A percentile compares a stretch with the other conserved stretches of the same genome.
Evolutionary conservation across 2,329 filamentous ascomycete species (phyloP).

Genomic region (Colletotrichum viniferum): DNA sequence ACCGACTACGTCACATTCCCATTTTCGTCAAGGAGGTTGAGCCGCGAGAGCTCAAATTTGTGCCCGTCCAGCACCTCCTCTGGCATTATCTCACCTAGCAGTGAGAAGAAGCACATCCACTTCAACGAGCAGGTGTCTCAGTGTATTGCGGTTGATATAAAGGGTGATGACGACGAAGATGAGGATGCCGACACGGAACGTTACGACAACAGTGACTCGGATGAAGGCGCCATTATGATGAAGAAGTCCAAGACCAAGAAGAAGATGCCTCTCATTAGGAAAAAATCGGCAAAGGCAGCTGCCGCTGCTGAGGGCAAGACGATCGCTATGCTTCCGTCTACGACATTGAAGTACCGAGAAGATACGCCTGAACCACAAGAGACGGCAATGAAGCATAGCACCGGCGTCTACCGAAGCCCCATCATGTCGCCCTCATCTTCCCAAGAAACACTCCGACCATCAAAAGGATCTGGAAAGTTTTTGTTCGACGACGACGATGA

Average conservation of each 20-base stretch:
- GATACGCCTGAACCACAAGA: constrained; percentile 73
- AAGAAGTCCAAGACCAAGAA: constrained; percentile 65
- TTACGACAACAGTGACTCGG: constrained; percentile 68
- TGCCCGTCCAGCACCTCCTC: constrained; percentile 74
- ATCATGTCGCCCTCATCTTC: constrained; percentile 76
- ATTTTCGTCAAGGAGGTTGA: constrained; percentile 65
- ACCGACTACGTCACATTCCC: constrained; percentile 74
- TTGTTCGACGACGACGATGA: constrained; percentile 65
- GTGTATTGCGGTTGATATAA: constrained; percentile 90
- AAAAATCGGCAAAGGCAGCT: constrained; percentile 37
- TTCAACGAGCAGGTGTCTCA: constrained; percentile 97
- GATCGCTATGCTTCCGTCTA: constrained; percentile 86
- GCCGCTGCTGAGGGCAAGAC: constrained; percentile 76
- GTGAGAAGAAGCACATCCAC: constrained; percentile 84
- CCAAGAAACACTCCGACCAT: constrained; percentile 79
- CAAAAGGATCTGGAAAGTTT: constrained; percentile 68
- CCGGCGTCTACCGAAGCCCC: constrained; percentile 49
- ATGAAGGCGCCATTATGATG: constrained; percentile 85
- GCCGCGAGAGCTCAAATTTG: constrained; percentile 67
- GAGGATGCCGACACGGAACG: constrained; percentile 50
- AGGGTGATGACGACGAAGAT: constrained; percentile 77
- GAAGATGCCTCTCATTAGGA: constrained; percentile 59
- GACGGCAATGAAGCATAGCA: constrained; percentile 67
- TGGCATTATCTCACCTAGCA: constrained; percentile 65
- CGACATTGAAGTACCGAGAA: constrained; percentile 82